Percentiles rank a stretch among this genome's conserved stretches.
Conservation (phyloP, 345 rosid species). For the Camelina neglecta region DNA sequence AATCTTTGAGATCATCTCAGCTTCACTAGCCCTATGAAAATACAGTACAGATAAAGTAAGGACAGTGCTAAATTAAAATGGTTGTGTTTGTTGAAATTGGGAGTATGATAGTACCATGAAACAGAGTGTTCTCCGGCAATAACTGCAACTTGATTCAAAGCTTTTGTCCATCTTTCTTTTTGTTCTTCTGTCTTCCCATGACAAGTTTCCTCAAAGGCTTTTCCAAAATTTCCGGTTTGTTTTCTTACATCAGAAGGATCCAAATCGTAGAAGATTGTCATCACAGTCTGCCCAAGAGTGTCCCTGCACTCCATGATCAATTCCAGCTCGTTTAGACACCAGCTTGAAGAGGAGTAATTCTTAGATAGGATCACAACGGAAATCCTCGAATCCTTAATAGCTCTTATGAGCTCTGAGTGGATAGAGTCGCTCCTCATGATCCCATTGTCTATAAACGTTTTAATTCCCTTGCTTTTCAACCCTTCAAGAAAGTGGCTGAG, state of each 20-base stretch:
- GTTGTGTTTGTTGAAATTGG: no score
- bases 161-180: background rate
- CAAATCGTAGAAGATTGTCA: conserved; percentile 9
- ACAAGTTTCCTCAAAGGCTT: background rate
- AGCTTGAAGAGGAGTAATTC: conserved; percentile 29
- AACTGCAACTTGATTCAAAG: background rate
- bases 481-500: conserved; percentile 29
- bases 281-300: conserved; percentile 1
- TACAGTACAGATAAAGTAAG: no score
- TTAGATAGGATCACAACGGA: conserved; percentile 17
- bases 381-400: conserved; percentile 23
- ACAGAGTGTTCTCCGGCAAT: background rate
- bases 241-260: conserved; percentile 32
- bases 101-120: no score
- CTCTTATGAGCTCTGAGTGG: background rate
- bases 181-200: background rate
- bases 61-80: no score
- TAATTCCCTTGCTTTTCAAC: background rate
- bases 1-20: conserved; percentile 12
- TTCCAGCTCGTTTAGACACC: conserved; percentile 26
- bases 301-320: conserved; percentile 22
- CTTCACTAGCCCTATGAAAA: background rate
- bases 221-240: conserved; percentile 18
- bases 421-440: conserved; percentile 13
- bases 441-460: conserved; percentile 10